Conservation (phyloP, 805 yeast species). For the Candida xiaguanensis region DNA sequence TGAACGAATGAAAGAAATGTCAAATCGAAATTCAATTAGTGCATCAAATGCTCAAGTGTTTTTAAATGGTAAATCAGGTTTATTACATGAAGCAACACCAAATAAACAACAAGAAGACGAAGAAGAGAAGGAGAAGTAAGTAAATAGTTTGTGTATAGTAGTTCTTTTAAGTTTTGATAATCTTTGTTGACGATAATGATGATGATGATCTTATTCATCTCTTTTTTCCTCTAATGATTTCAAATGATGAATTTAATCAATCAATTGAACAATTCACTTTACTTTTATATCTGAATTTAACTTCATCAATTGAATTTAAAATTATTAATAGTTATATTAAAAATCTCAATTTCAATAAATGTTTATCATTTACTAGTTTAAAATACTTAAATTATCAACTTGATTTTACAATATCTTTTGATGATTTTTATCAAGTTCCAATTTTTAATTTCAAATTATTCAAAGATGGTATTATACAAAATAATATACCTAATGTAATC, state of each 20-base stretch:
- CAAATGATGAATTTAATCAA: conserved; percentile 12
- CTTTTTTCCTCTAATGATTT: conserved; percentile 5
- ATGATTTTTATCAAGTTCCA: conserved; percentile 28
- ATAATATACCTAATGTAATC: not conserved
- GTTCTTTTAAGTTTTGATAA: too few relatives aligned
- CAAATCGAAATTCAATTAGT: conserved; percentile 55
- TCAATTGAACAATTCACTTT: conserved; percentile 14
- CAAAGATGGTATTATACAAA: conserved; percentile 3
- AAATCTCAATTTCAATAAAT: conserved; percentile 8
- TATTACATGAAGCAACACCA: conserved; percentile 51
- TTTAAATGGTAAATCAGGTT: conserved; percentile 48
- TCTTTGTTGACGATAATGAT: too few relatives aligned
- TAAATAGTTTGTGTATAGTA: not conserved
- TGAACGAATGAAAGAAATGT: conserved; percentile 56
- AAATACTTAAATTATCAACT: conserved; percentile 3
- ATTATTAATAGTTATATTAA: conserved; percentile 12
- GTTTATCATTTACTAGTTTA: conserved; percentile 4
- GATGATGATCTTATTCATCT: too few relatives aligned
- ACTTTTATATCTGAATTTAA: conserved; percentile 11
- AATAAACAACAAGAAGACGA: conserved; percentile 10
- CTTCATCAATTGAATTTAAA: not conserved
- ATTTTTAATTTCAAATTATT: conserved; percentile 22
- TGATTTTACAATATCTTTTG: conserved; percentile 26
- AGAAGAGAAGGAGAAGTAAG: conserved; percentile 1
- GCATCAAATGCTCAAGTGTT: conserved; percentile 41